phyloP scores from a whole-genome alignment of 1,139 yeast genomes.

The Arxiozyma bovina region DNA sequence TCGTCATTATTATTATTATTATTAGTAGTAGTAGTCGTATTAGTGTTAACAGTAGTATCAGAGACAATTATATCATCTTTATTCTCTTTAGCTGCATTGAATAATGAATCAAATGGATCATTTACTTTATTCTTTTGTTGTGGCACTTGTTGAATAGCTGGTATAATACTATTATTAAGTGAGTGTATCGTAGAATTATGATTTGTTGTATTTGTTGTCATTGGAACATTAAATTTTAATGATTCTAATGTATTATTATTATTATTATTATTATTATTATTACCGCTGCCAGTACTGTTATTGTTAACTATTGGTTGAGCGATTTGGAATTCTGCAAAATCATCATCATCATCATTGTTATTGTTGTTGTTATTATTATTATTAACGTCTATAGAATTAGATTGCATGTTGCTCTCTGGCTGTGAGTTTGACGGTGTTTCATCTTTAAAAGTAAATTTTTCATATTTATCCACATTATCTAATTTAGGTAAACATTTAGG shows the following conservation, averaged over 20 bases:
- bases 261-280: conserved; percentile 6
- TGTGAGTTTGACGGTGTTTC: background rate
- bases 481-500: conserved; percentile 2
- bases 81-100: conserved; percentile 55
- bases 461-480: background rate
- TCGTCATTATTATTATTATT: conserved; percentile 12
- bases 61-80: conserved; percentile 10
- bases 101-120: conserved; percentile 79
- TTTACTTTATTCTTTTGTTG: conserved; percentile 31
- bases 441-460: conserved; percentile 1
- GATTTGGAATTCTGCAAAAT: conserved; percentile 88
- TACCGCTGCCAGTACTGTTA: too few species aligned
- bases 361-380: conserved; percentile 25
- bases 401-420: background rate
- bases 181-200: background rate
- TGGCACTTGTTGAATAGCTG: conserved; percentile 29
- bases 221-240: conserved; percentile 8
- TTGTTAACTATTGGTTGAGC: conserved; percentile 41
- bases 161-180: conserved; percentile 14
- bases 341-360: conserved; percentile 61
- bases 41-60: background rate
- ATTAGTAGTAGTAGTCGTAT: conserved; percentile 3
- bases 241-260: conserved; percentile 7
- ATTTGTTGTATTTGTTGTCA: conserved; percentile 10
- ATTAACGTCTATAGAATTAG: background rate